These are phyloP conservation scores for Sclerotinia borealis DNA, from an alignment of 2,329 filamentous ascomycete species.

Conservation along the genomic window DNA sequence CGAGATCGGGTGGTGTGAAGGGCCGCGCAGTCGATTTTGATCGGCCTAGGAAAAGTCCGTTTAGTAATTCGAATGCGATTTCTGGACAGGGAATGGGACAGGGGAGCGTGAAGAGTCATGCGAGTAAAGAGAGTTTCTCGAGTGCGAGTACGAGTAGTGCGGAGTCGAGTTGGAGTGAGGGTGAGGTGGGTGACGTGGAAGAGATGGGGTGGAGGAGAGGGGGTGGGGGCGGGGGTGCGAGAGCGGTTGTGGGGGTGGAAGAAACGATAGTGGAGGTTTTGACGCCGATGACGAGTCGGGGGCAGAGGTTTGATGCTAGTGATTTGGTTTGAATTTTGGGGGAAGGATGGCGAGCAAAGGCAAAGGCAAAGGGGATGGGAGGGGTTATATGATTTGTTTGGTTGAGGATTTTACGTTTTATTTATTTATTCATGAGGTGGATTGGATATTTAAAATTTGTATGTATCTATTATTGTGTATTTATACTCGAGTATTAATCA, in stretches of 20 bases:
- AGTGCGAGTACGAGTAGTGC: neutral
- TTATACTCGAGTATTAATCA: too few relatives aligned
- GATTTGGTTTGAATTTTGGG: neutral
- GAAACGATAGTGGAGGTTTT: neutral
- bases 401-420: too few relatives aligned
- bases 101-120: neutral
- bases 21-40: constrained; percentile 7
- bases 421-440: too few relatives aligned
- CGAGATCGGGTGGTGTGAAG: neutral
- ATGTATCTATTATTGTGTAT: too few relatives aligned
- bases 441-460: too few relatives aligned
- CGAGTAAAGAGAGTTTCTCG: neutral
- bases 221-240: neutral
- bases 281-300: neutral
- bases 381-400: too few relatives aligned
- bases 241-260: neutral
- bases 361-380: too few relatives aligned
- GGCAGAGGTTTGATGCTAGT: neutral
- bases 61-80: neutral
- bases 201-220: neutral
- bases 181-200: neutral
- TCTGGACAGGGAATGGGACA: neutral
- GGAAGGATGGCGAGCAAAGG: too few relatives aligned
- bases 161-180: neutral
- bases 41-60: neutral